Percentiles rank a stretch among this genome's conserved stretches.
Conservation (phyloP, 352 stramenopile genomes). For the Globisporangium heterothallicum region DNA sequence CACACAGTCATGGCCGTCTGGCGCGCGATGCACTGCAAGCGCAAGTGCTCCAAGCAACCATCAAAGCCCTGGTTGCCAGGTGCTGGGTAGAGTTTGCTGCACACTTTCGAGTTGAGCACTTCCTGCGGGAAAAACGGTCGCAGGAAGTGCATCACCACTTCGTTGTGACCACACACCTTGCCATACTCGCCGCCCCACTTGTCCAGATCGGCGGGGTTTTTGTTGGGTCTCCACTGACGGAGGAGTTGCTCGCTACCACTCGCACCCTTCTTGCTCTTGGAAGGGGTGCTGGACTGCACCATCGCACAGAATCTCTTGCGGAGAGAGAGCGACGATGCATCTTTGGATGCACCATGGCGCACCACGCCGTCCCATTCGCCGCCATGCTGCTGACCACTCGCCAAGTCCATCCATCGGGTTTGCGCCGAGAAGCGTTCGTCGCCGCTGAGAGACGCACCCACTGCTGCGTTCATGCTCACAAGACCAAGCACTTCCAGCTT, state of each 20-base stretch:
- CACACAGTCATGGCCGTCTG: conserved; percentile 69
- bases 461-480: conserved; percentile 46
- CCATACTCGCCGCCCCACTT: conserved; percentile 81
- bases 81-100: conserved; percentile 66
- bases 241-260: no score
- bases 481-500: conserved; percentile 67
- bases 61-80: conserved; percentile 87
- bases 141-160: conserved; percentile 84
- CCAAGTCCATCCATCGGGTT: conserved; percentile 82
- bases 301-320: conserved; percentile 32
- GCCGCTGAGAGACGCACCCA: conserved; percentile 36
- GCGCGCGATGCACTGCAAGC: conserved; percentile 44
- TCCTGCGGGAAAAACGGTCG: conserved; percentile 84
- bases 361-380: conserved; percentile 62
- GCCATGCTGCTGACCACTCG: conserved; percentile 31
- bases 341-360: conserved; percentile 73
- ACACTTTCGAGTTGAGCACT: conserved; percentile 86
- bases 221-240: conserved; percentile 66
- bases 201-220: conserved; percentile 53
- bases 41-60: conserved; percentile 85
- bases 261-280: no score
- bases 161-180: conserved; percentile 88
- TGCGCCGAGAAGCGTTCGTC: conserved; percentile 67
- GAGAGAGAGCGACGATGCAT: conserved; percentile 54
- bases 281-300: conserved; percentile 10